Evolutionary conservation across 208 protist species (phyloP).

Genomic region (Novymonas esmeraldas): DNA sequence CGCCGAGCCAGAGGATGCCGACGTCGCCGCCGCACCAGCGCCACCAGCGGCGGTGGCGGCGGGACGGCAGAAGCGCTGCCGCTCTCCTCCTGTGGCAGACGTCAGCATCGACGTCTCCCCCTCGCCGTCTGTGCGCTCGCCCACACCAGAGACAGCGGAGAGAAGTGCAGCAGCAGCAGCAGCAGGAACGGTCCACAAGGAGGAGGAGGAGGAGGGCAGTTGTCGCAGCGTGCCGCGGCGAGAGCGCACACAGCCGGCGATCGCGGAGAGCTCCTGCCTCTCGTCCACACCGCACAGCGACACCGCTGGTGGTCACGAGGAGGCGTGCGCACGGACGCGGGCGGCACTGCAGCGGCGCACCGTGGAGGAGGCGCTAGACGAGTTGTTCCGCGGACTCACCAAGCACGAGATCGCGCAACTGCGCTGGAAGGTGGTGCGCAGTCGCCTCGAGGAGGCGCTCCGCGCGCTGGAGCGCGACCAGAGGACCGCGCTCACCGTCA

Average conservation of each 20-base stretch:
- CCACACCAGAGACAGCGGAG: too few relatives aligned
- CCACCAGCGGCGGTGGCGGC: constrained; percentile 13
- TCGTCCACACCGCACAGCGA: background rate
- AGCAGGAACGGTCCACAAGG: background rate
- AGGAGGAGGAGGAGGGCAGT: background rate
- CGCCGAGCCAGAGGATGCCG: background rate
- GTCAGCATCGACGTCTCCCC: constrained; percentile 14
- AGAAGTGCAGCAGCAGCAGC: too few relatives aligned
- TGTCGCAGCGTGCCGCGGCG: background rate
- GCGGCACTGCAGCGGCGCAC: constrained; percentile 12
- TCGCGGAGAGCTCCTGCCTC: constrained; percentile 7
- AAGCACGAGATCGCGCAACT: constrained; percentile 57
- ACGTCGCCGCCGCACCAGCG: background rate
- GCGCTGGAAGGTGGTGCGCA: constrained; percentile 55
- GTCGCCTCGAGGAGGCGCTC: constrained; percentile 38
- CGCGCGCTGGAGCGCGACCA: background rate
- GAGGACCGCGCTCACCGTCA: too few relatives aligned
- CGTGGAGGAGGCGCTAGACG: constrained; percentile 33
- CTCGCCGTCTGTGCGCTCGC: constrained; percentile 8
- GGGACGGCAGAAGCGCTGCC: constrained; percentile 23
- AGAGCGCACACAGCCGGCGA: constrained; percentile 13
- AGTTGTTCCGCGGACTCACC: constrained; percentile 44
- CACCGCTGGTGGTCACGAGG: background rate
- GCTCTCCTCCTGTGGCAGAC: constrained; percentile 4
- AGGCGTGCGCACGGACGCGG: constrained; percentile 1